Conservation (phyloP, 139 green algal species). For the Chlorella sp. region DNA sequence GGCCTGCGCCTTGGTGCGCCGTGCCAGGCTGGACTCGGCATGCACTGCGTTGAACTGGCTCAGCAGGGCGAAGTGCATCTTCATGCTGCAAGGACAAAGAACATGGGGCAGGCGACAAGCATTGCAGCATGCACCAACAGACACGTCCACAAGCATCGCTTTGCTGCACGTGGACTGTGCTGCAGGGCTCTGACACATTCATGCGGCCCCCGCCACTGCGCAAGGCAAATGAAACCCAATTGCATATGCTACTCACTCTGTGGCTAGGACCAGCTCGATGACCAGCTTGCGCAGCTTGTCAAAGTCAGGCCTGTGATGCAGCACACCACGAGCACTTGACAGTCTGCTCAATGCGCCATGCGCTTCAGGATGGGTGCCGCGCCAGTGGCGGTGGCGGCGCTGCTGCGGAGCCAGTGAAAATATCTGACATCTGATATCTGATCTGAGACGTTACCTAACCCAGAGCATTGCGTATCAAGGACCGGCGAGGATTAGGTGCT, state of each 20-base stretch:
- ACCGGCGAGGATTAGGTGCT: too few relatives aligned
- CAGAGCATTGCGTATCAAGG: too few relatives aligned
- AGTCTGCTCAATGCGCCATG: neutral
- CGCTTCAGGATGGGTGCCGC: neutral
- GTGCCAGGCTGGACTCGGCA: neutral
- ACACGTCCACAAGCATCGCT: too few relatives aligned
- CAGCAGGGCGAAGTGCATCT: constrained; percentile 42
- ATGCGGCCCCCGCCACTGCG: too few relatives aligned
- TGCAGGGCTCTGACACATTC: too few relatives aligned
- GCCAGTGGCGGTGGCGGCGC: neutral
- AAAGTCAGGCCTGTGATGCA: constrained; percentile 5
- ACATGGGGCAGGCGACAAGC: too few relatives aligned
- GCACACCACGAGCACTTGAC: neutral
- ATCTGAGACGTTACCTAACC: too few relatives aligned
- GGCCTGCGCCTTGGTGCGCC: constrained; percentile 11
- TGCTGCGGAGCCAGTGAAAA: neutral
- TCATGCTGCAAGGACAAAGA: too few relatives aligned
- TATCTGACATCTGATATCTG: neutral
- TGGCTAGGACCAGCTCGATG: constrained; percentile 12
- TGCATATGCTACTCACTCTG: too few relatives aligned
- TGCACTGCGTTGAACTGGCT: constrained; percentile 34
- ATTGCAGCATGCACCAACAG: too few relatives aligned
- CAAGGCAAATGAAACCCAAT: too few relatives aligned
- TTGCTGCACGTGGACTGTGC: too few relatives aligned
- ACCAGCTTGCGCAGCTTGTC: constrained; percentile 22